Evolutionary conservation across 768 basidiomycete species (phyloP), one percentile per base, ranked within the genome.

Genomic region (Lenzites betulinus): DNA sequence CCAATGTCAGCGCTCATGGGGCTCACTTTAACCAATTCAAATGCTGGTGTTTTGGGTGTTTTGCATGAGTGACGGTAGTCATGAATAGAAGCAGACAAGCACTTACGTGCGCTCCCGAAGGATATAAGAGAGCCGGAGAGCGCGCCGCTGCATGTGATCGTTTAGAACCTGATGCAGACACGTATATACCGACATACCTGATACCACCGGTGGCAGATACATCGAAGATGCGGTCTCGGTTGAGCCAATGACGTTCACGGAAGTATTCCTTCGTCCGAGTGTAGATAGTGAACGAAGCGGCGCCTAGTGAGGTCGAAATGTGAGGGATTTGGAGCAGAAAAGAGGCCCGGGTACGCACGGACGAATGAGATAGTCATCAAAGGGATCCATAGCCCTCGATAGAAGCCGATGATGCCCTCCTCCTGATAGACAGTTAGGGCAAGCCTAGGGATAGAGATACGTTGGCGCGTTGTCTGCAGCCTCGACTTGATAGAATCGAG

Each of bases 321-420:
- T 1, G 42, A 62, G 35, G 44, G 62, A 36, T 41, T 33, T 26
- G 62, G 51, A 51, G 54, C 56, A 51, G 41, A 23, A 30, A 57
- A 23, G 61, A 36, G 39, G 53, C 57, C 26, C 46, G 15, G 49
- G 26, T 48, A 92, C 92, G 77, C 73, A 88, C 96, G 93, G 73
- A 98, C 95, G 72, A 96, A 93, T 6, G 95, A 94, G 67, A 98
- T 98, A 9, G 95, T 96, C 75, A 94, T 81, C 56, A 98, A 83
- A 48, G 96, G 95, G 67, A 98, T 91, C 86, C 91, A 92, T 51
- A 95, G 70, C 58, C 93, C 93, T 58, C 94, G 83, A 74, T 92
- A 96, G 76, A 94, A 98, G 54, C 96, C 95, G 65, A 82, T 82
- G 35, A 93, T 74, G n/a, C 93, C 89, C 75, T 94, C 90, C 69